Percentiles rank a stretch among this genome's conserved stretches.
These are phyloP conservation scores for Kalanchoe fedtschenkoi DNA, from an alignment of 164 flowering plant genomes.

Conservation along the genomic window DNA sequence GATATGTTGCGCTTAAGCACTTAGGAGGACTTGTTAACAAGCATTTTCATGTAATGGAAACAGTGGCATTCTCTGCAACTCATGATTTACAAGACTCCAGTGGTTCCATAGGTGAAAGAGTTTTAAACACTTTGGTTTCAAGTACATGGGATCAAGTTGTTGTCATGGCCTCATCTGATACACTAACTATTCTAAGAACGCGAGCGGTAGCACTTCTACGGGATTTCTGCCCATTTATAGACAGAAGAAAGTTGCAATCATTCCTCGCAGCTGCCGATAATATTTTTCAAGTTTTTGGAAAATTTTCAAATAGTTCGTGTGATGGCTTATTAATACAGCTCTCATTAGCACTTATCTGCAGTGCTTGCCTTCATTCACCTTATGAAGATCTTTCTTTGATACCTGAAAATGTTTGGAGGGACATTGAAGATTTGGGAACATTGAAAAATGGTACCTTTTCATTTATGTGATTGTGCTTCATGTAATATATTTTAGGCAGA, in stretches of 20 bases:
- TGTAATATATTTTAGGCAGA: too few relatives aligned
- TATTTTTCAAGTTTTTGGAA: constrained; percentile 44
- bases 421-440: constrained; percentile 46
- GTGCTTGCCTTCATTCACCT: constrained; percentile 61
- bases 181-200: constrained; percentile 43
- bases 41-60: constrained; percentile 25
- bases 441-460: constrained; percentile 43
- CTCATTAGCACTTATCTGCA: constrained; percentile 63
- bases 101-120: constrained; percentile 26
- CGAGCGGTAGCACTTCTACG: constrained; percentile 57
- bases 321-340: constrained; percentile 49
- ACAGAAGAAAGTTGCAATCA: constrained; percentile 44
- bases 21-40: constrained; percentile 51
- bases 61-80: constrained; percentile 6
- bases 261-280: constrained; percentile 57
- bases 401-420: constrained; percentile 68
- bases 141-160: constrained; percentile 72
- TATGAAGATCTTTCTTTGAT: constrained; percentile 65
- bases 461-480: neutral
- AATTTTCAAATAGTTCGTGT: constrained; percentile 29
- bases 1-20: constrained; percentile 53
- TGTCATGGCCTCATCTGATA: constrained; percentile 53
- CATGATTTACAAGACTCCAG: constrained; percentile 16
- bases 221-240: constrained; percentile 50
- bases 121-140: constrained; percentile 43